Base-by-base conservation (phyloP, 768 basidiomycete genomes). In the Grammothele lineata region DNA sequence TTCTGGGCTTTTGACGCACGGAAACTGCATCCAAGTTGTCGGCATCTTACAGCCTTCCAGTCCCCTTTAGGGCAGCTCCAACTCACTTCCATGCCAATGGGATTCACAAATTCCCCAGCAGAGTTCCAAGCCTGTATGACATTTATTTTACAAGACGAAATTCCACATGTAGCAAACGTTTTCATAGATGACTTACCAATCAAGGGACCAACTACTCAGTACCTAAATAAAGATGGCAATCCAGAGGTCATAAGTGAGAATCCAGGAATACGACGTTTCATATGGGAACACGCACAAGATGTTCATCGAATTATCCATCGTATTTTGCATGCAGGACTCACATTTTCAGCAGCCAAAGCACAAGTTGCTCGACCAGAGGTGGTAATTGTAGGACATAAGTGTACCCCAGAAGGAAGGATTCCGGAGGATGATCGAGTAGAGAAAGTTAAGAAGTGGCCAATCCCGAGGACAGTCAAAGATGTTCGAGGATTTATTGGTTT, bases 141-240 rank as follows among this genome's bases (percentile, higher is more conserved):
- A 0, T 58, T 51, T 34, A 56, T 62, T 14, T 39, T 61, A 2
- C 53, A 58, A 37, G 39, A 51, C 25, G 61, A 62, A 42, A 62
- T 62, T 21, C 54, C 58, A 0, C 17, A 57, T 14, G 17, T 25
- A 5, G 48, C 59, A 1, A 51, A 51, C 37, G 35, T 53, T 3
- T 62, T 56, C 48, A 58, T 61, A 15, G 56, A 62, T 45, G 60
- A 62, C 38, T 24, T 61, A 0, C 52, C 60, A 3, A 53, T 59
- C 12, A 56, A 53, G 38, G 60, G 60, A 5, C 52, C 50, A 4
- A 4, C 15, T 3, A 61, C 40, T 5, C 24, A 24, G 11, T 63
- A 60, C 27, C 14, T 18, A 18, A 42, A 50, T 22, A n/a, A n/a
- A n/a, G n/a, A n/a, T n/a, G n/a, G n/a, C n/a, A n/a, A n/a, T n/a